Evolutionary conservation across 2,329 filamentous ascomycete species (phyloP), one percentile per base, ranked within the genome.

Genomic region (Epichloe aotearoae): DNA sequence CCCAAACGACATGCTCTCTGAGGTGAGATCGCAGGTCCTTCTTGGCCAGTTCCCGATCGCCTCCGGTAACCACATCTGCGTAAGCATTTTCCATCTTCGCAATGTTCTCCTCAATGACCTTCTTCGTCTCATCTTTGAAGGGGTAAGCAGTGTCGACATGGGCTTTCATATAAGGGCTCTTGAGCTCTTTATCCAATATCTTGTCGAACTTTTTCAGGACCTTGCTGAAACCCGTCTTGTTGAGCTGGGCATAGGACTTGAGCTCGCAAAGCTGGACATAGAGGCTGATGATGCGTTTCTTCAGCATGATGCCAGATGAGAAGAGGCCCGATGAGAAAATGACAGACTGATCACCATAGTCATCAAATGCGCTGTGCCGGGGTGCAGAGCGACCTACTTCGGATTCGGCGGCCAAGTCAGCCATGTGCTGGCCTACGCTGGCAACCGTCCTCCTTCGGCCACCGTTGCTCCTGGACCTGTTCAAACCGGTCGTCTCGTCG

Each of bases 171-270:
- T 95, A 98, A 44, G 76, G 72, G 14, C 79, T 73, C 57, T 91
- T 89, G 50, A 97, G 73, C 59, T 83, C 83, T 56, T 84, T 83
- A 66, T 96, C 85, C 52, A 95, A 71, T 52, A 86, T 97, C 73
- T 98, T 98, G 75, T 98, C 93, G 62, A 93, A 98, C 68, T 98
- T 98, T 71, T 98, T 98, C 58, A 97, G 71, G 1, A 95, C 90
- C 69, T 98, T 98, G 61, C 84, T 81, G 69, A 98, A 98, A 12
- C 93, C 93, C 0, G 93, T 98, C 69, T 86, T 86, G 74, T 98
- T 98, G 55, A 98, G 80, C 70, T 97, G 91, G 50, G 90, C 83
- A 62, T 90, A 98, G 2, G 91, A 97, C 64, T 95, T 94, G 61
- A 98, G 79, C 66, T 96, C 93, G 69, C 91, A 96, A 17, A 97